Base-by-base conservation (phyloP, 2,329 filamentous ascomycete species). In the Aspergillus pseudoglaucus region DNA sequence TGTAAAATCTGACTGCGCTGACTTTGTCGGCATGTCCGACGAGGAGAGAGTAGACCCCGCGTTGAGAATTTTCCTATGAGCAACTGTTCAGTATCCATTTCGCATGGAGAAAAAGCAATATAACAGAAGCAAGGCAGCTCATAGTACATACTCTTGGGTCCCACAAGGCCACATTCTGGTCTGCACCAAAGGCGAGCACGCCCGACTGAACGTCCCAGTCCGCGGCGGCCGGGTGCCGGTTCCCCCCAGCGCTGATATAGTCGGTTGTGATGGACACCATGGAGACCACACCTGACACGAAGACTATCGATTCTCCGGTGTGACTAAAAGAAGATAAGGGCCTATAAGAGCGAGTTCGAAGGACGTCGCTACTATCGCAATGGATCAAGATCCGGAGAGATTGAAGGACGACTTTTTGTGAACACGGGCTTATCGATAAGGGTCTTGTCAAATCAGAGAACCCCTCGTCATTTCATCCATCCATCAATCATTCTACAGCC, bases 91-190 rank as follows among this genome's bases (percentile, higher is more conserved):
- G 47, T 40, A 51, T 39, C 14, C 20, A 35, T 43, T 58, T 37
- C 18, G 54, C 14, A 15, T 25, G 17, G 10, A 14, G 7, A 17
- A 43, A 4, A 43, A 9, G 12, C 5, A 8, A 43, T 44, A 33
- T 15, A 47, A 23, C 18, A n/a, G 5, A 40, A 20, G 41, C 50
- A 46, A 42, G 40, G 6, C 18, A 18, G 38, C 18, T 33, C 30
- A 41, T 41, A 50, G 10, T 23, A 72, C 83, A 69, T 76, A 90
- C 88, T 64, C 78, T 69, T 47, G 90, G 90, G 63, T 83, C 76
- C 93, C 93, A 98, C 37, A 97, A 65, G 39, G 90, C 91, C 58
- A 98, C 79, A 70, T 93, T 93, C 58, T 84, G 83, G 68, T 94
- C 88, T 7, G 90, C 85, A 27, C 93, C 93, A 72, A 88, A 98